Conservation (phyloP, 2,329 filamentous ascomycete genomes). For the Setomelanomma holmii region DNA sequence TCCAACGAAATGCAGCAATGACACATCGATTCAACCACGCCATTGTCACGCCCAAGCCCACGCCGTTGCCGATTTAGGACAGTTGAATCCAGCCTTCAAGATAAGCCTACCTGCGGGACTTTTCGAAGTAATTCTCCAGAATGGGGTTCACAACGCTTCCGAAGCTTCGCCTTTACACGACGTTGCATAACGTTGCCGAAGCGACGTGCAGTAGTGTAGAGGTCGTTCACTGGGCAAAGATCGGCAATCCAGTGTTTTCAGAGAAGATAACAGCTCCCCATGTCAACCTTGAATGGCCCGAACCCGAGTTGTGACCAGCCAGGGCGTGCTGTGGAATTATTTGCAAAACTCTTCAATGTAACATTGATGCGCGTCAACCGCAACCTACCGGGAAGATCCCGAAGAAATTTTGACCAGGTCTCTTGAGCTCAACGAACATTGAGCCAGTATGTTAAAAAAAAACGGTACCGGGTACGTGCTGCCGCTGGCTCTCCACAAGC, state of each 20-base stretch:
- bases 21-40: not conserved
- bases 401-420: no score
- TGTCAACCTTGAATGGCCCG: not conserved
- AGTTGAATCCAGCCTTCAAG: conserved; percentile 11
- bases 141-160: conserved; percentile 14
- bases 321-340: not conserved
- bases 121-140: conserved; percentile 7
- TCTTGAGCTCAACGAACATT: no score
- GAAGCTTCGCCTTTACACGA: conserved; percentile 9
- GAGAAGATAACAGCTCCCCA: conserved; percentile 15
- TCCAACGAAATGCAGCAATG: conserved; percentile 9
- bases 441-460: no score
- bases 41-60: conserved; percentile 16
- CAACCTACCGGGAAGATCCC: not conserved
- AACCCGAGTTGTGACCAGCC: not conserved
- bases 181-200: conserved; percentile 3
- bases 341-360: not conserved
- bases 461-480: no score
- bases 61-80: conserved; percentile 2
- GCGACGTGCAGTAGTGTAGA: conserved; percentile 35
- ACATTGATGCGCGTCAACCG: not conserved
- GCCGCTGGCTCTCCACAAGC: not conserved
- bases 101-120: conserved; percentile 21
- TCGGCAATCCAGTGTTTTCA: conserved; percentile 11
- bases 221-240: conserved; percentile 9